Conservation (phyloP, 1,139 yeast genomes). For the Saccharomyces hybrid region DNA sequence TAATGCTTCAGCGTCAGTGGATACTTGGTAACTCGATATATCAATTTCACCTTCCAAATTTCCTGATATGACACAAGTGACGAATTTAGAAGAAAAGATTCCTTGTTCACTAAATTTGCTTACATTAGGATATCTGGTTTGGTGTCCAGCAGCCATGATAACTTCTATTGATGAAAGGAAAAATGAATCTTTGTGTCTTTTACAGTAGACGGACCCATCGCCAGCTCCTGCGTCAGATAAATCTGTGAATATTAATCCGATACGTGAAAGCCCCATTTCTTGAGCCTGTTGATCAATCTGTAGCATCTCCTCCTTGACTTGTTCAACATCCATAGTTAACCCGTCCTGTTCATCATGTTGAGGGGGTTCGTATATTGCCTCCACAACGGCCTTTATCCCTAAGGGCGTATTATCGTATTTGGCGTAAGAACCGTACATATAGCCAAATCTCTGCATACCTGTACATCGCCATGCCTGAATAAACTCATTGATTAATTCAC, state of each 20-base stretch:
- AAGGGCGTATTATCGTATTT: slow-evolving; percentile 67
- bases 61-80: slow-evolving; percentile 88
- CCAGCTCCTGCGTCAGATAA: slow-evolving; percentile 79
- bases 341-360: slow-evolving; percentile 87
- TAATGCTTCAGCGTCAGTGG: slow-evolving; percentile 79
- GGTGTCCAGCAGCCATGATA: slow-evolving; percentile 76
- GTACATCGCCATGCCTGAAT: slow-evolving; percentile 87
- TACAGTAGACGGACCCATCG: slow-evolving; percentile 83
- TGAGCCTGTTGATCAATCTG: slow-evolving; percentile 50
- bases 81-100: slow-evolving; percentile 75
- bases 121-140: slow-evolving; percentile 54
- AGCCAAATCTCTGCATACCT: slow-evolving; percentile 81
- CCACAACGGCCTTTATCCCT: slow-evolving; percentile 89
- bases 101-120: slow-evolving; percentile 64
- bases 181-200: slow-evolving; percentile 86
- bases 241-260: slow-evolving; percentile 88
- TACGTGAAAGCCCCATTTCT: slow-evolving; percentile 56
- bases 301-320: slow-evolving; percentile 51
- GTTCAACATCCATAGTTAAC: slow-evolving; percentile 46
- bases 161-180: slow-evolving; percentile 82
- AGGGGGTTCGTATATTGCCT: slow-evolving; percentile 89
- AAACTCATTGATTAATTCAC: slow-evolving; percentile 66
- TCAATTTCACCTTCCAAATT: slow-evolving; percentile 83
- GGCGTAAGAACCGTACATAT: slow-evolving; percentile 75
- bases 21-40: slow-evolving; percentile 83